Evolutionary conservation across 257 asterid genomes (phyloP).

Genomic region (Solanum etuberosum): DNA sequence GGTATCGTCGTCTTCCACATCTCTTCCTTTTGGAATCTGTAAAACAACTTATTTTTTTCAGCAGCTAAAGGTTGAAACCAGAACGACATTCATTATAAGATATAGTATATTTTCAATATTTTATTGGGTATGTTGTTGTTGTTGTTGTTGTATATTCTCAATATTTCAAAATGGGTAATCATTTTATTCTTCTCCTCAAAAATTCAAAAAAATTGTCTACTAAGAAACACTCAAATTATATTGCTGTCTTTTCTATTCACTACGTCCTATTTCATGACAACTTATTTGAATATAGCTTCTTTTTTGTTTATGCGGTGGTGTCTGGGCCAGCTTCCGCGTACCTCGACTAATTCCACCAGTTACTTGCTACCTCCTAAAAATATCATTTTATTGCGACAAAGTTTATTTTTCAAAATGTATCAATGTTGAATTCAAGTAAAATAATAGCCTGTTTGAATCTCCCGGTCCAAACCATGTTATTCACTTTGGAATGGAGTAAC

Average conservation of each 20-base stretch:
- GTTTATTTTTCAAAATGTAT: not conserved
- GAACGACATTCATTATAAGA: not conserved
- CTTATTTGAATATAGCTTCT: not conserved
- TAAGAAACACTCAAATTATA: not conserved
- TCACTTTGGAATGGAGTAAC: not conserved
- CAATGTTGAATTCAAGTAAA: not conserved
- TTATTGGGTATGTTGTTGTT: not conserved
- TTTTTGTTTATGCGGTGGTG: not conserved
- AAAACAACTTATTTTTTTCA: not conserved
- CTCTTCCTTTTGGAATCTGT: slow-evolving; percentile 38
- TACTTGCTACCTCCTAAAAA: not conserved
- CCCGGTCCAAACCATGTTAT: not conserved
- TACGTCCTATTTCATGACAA: not conserved
- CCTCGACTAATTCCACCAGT: not conserved
- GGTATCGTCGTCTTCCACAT: slow-evolving; percentile 51
- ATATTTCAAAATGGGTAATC: not conserved
- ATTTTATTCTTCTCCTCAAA: not conserved
- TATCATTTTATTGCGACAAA: not conserved
- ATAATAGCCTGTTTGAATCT: not conserved
- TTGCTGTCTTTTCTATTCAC: not conserved
- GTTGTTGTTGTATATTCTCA: not conserved
- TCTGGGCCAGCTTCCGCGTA: not conserved
- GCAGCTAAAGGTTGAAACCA: not conserved
- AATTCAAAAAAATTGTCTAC: not conserved
- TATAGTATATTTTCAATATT: not conserved